These are phyloP conservation scores for Candida dubliniensis DNA, from an alignment of 1,139 yeast species.

Conservation along the genomic window DNA sequence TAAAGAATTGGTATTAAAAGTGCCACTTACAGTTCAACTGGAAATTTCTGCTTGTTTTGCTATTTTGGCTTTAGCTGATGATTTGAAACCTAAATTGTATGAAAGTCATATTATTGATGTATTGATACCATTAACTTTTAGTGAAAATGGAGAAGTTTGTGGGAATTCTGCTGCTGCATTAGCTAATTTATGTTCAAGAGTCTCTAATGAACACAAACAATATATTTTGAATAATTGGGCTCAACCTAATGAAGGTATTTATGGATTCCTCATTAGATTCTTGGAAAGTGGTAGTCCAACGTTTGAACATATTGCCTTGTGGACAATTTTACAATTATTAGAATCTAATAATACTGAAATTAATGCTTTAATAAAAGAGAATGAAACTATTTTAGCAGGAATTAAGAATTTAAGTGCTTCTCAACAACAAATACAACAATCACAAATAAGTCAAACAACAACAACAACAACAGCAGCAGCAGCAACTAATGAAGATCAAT, in stretches of 20 bases:
- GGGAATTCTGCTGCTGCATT: conserved; percentile 98
- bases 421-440: conserved; percentile 37
- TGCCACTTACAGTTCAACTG: conserved; percentile 87
- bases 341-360: conserved; percentile 82
- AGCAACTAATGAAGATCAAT: conserved; percentile 33
- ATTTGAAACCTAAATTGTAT: conserved; percentile 80
- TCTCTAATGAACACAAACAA: conserved; percentile 66
- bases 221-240: conserved; percentile 81
- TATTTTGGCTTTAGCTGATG: conserved; percentile 93
- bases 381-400: conserved; percentile 56
- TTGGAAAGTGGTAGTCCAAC: conserved; percentile 88
- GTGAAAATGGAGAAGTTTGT: conserved; percentile 90
- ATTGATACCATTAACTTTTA: conserved; percentile 84
- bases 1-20: conserved; percentile 78
- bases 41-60: conserved; percentile 98
- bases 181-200: conserved; percentile 91
- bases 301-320: conserved; percentile 94
- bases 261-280: conserved; percentile 79
- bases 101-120: conserved; percentile 86
- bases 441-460: conserved; percentile 22
- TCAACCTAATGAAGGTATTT: conserved; percentile 80
- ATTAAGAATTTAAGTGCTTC: conserved; percentile 52
- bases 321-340: conserved; percentile 92
- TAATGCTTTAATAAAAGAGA: conserved; percentile 59
- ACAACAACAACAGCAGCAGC: conserved; percentile 20